Percentiles rank a stretch among this genome's conserved stretches.
Evolutionary conservation across 768 basidiomycete genomes (phyloP).

Genomic region (Calocybe indica): DNA sequence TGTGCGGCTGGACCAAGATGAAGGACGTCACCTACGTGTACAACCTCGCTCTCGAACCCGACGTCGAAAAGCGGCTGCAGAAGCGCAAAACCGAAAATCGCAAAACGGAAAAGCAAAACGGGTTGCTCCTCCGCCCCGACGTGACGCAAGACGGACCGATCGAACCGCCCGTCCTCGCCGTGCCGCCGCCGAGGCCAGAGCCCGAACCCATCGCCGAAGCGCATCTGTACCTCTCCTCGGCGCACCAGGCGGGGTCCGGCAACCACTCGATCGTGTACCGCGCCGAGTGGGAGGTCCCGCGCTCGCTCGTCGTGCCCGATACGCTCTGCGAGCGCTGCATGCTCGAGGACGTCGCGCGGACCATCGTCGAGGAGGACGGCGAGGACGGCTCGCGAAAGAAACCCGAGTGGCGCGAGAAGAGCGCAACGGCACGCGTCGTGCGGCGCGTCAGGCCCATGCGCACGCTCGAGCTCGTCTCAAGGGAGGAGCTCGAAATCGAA

Average conservation of each 20-base stretch:
- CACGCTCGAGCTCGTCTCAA: slow-evolving; percentile 1
- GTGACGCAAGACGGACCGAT: not conserved
- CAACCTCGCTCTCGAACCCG: slow-evolving; percentile 13
- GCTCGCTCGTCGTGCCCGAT: slow-evolving; percentile 26
- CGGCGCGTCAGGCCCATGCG: slow-evolving; percentile 1
- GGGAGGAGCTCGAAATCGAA: not conserved
- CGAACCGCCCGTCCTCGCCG: slow-evolving; percentile 13
- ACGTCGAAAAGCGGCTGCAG: slow-evolving; percentile 4
- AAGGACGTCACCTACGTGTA: slow-evolving; percentile 26
- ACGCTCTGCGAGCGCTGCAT: slow-evolving; percentile 34
- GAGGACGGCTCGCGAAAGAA: slow-evolving; percentile 12
- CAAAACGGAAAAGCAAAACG: not conserved
- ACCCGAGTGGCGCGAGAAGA: slow-evolving; percentile 10
- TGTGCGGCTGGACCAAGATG: slow-evolving; percentile 18
- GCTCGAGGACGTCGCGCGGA: slow-evolving; percentile 17
- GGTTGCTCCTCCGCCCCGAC: not conserved
- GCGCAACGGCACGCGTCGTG: slow-evolving; percentile 1
- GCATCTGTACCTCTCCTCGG: slow-evolving; percentile 43
- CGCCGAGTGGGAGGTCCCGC: slow-evolving; percentile 49
- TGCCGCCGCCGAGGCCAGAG: slow-evolving; percentile 14
- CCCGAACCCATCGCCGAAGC: slow-evolving; percentile 25
- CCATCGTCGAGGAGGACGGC: slow-evolving; percentile 20
- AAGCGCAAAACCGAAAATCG: slow-evolving; percentile 5
- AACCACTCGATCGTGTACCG: slow-evolving; percentile 48
- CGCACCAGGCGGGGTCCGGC: slow-evolving; percentile 31